phyloP scores from a whole-genome alignment of 169 alveolate species.

The Plasmodium gonderi region DNA sequence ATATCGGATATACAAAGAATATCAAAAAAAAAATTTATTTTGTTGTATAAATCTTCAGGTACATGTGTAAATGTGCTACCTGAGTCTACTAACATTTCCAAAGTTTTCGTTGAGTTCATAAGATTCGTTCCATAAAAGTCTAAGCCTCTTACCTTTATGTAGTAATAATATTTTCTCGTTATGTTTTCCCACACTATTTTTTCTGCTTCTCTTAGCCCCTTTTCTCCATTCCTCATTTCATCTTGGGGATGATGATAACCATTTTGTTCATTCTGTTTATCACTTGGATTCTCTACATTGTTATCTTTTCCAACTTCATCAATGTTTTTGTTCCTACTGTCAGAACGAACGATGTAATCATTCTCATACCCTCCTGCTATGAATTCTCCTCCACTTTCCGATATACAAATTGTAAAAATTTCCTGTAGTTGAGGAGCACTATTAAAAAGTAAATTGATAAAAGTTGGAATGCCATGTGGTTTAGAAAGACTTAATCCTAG shows the following conservation, averaged over 20 bases:
- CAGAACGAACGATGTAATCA: background rate
- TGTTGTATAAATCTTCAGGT: constrained; percentile 47
- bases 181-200: constrained; percentile 29
- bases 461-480: constrained; percentile 67
- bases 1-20: constrained; percentile 49
- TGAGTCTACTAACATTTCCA: constrained; percentile 52
- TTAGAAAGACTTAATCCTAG: constrained; percentile 78
- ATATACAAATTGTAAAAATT: constrained; percentile 75
- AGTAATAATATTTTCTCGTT: constrained; percentile 55
- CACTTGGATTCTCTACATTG: too few species aligned
- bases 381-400: constrained; percentile 82
- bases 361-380: constrained; percentile 79
- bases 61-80: constrained; percentile 71
- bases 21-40: constrained; percentile 32
- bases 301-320: background rate
- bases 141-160: constrained; percentile 27
- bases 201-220: background rate
- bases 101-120: background rate
- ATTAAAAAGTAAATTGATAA: constrained; percentile 39
- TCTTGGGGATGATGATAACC: too few species aligned
- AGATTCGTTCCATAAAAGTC: constrained; percentile 23
- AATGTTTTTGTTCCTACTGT: background rate
- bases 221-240: background rate
- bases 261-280: too few species aligned
- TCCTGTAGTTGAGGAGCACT: constrained; percentile 10